A percentile compares a stretch with the other conserved stretches of the same genome.
phyloP scores from a whole-genome alignment of 805 yeast species.

The Pichia exigua region DNA sequence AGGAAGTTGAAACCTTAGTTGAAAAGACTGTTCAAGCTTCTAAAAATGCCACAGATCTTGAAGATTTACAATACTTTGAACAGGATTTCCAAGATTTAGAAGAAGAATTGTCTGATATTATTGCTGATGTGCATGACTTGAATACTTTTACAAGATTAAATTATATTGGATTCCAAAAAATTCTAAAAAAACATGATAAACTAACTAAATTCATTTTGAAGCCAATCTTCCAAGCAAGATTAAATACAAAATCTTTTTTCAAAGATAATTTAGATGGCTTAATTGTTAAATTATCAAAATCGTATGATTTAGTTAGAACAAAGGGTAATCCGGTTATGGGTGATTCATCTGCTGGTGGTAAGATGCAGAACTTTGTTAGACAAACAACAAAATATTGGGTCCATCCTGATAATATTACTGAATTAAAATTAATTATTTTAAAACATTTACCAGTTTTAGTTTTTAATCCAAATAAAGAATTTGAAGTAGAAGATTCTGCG shows the following conservation, averaged over 20 bases:
- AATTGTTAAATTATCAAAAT: conserved; percentile 80
- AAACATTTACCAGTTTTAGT: conserved; percentile 96
- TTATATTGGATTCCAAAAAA: conserved; percentile 95
- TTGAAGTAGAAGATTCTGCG: conserved; percentile 89
- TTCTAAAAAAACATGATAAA: conserved; percentile 94
- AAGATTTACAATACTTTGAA: conserved; percentile 35
- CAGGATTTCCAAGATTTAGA: conserved; percentile 68
- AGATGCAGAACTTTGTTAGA: conserved; percentile 95
- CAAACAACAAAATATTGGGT: conserved; percentile 99
- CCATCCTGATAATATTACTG: conserved; percentile 96
- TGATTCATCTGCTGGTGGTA: conserved; percentile 96
- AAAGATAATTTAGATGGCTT: conserved; percentile 88
- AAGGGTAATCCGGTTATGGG: conserved; percentile 94
- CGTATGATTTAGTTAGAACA: conserved; percentile 89
- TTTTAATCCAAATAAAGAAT: conserved; percentile 93
- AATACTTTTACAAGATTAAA: conserved; percentile 90
- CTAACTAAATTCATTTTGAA: conserved; percentile 69
- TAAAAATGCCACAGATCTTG: conserved; percentile 30
- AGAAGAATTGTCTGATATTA: conserved; percentile 73
- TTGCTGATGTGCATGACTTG: conserved; percentile 95
- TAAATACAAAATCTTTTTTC: conserved; percentile 91
- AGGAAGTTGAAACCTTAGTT: conserved; percentile 70
- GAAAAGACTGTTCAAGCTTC: conserved; percentile 43
- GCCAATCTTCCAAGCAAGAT: conserved; percentile 89
- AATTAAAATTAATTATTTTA: conserved; percentile 81